Percentiles rank a stretch among this genome's conserved stretches.
phyloP scores from a whole-genome alignment of 352 stramenopile genomes.

The Pythium biforme region DNA sequence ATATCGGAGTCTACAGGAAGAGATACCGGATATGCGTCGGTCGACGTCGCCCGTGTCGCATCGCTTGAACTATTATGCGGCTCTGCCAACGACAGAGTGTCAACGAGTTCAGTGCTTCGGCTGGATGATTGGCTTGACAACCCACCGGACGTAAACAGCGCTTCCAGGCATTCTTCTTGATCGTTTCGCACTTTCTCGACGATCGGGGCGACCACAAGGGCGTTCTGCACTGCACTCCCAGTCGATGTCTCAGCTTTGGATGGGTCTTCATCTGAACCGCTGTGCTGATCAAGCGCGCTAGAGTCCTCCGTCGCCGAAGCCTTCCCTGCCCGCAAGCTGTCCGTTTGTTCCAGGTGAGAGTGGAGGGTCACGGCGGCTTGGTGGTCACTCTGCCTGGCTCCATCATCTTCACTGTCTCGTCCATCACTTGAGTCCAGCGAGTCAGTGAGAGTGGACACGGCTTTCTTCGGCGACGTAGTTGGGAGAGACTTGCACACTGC shows the following conservation, averaged over 20 bases:
- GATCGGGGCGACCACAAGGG: too few species aligned
- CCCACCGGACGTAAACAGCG: not conserved
- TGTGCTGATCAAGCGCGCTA: too few species aligned
- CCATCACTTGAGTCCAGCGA: not conserved
- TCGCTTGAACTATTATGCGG: not conserved
- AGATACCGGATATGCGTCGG: not conserved
- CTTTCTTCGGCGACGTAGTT: not conserved
- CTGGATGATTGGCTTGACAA: not conserved
- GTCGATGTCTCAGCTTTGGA: too few species aligned
- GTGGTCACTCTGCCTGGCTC: not conserved
- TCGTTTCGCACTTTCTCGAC: not conserved
- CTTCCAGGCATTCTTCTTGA: not conserved
- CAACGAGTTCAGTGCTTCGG: not conserved
- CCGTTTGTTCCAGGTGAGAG: too few species aligned
- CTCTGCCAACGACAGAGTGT: not conserved
- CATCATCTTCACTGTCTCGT: not conserved
- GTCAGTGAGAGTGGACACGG: not conserved
- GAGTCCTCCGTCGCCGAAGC: too few species aligned
- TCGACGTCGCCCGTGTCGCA: not conserved
- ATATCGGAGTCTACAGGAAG: not conserved
- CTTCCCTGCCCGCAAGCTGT: too few species aligned
- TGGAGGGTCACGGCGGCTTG: too few species aligned
- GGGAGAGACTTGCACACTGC: constrained; percentile 2
- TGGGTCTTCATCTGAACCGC: too few species aligned
- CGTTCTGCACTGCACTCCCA: too few species aligned